Conservation (phyloP, 2,329 filamentous ascomycete genomes). For the Arachnomyces sp. region DNA sequence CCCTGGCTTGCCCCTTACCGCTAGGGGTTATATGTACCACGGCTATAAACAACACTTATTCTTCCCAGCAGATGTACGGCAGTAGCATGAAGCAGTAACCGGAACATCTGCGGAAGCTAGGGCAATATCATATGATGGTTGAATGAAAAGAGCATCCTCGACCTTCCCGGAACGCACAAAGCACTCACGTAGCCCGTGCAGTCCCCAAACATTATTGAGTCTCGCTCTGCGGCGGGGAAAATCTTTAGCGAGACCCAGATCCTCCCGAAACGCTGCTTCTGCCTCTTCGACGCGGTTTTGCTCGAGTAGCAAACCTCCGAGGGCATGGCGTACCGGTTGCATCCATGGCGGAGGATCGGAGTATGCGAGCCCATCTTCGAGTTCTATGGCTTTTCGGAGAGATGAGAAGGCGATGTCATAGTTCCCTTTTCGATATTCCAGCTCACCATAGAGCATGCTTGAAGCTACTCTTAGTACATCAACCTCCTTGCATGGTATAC, state of each 20-base stretch:
- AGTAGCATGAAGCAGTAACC: constrained; percentile 50
- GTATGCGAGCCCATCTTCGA: constrained; percentile 53
- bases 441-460: no score
- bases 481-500: no score
- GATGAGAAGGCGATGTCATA: constrained; percentile 48
- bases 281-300: constrained; percentile 48
- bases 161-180: constrained; percentile 43
- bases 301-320: constrained; percentile 55
- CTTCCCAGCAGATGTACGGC: no score
- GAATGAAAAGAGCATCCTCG: constrained; percentile 37
- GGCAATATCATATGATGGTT: constrained; percentile 41
- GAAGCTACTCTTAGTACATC: no score
- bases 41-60: no score
- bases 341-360: constrained; percentile 66
- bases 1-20: no score
- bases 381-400: constrained; percentile 46
- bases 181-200: constrained; percentile 63
- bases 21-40: no score
- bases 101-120: constrained; percentile 50
- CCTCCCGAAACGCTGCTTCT: constrained; percentile 45
- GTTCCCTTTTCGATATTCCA: constrained; percentile 55
- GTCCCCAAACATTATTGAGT: constrained; percentile 62
- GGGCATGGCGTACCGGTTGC: constrained; percentile 58
- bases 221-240: constrained; percentile 55
- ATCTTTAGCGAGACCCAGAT: constrained; percentile 48